Evolutionary conservation across 2,329 filamentous ascomycete genomes (phyloP).

Genomic region (Cordyceps fumosorosea): DNA sequence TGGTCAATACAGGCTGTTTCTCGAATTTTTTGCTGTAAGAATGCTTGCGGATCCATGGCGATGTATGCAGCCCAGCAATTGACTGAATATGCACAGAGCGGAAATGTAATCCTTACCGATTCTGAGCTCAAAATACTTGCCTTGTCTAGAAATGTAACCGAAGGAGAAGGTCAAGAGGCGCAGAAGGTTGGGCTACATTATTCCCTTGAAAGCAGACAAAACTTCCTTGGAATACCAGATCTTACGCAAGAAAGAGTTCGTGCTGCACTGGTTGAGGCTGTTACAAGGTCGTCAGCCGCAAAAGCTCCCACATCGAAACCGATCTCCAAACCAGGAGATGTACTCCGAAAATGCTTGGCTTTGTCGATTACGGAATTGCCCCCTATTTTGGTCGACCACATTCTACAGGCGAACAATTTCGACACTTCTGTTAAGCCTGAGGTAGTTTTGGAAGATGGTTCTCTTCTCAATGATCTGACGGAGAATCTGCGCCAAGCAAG

Average conservation of each 20-base stretch:
- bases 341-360: conserved; percentile 72
- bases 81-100: conserved; percentile 43
- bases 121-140: conserved; percentile 74
- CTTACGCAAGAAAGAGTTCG: conserved; percentile 68
- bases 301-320: conserved; percentile 49
- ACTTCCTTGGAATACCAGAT: conserved; percentile 67
- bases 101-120: conserved; percentile 91
- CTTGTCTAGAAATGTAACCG: conserved; percentile 71
- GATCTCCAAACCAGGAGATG: conserved; percentile 67
- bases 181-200: conserved; percentile 73
- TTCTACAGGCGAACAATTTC: conserved; percentile 62
- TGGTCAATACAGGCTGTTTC: conserved; percentile 76
- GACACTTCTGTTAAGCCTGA: conserved; percentile 62
- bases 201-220: conserved; percentile 74
- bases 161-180: conserved; percentile 77
- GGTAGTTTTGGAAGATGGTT: conserved; percentile 61
- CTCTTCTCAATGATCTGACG: conserved; percentile 60
- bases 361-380: conserved; percentile 83
- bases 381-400: conserved; percentile 81
- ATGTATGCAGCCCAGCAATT: not conserved
- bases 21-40: conserved; percentile 81
- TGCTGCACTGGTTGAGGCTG: conserved; percentile 59
- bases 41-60: conserved; percentile 1
- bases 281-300: conserved; percentile 47
- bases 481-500: conserved; percentile 63